Percentiles rank a stretch among this genome's conserved stretches.
These are phyloP conservation scores for Phytophthora hibernalis DNA, from an alignment of 352 stramenopile species.

Conservation along the genomic window DNA sequence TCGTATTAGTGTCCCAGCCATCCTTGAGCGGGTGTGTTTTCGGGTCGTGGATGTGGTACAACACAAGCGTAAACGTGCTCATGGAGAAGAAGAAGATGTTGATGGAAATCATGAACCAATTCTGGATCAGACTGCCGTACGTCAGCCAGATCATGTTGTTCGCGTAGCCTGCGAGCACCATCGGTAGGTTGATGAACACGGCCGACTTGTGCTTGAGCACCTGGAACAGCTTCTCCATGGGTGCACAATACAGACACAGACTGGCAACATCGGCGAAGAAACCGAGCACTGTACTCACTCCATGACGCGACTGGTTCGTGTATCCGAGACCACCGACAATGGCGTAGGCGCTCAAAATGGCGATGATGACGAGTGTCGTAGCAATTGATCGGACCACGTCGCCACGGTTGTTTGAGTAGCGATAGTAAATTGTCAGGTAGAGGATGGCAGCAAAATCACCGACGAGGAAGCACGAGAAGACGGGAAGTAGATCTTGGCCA, in stretches of 20 bases:
- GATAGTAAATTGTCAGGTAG: slow-evolving; percentile 66
- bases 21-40: slow-evolving; percentile 35
- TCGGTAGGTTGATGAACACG: slow-evolving; percentile 49
- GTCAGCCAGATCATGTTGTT: slow-evolving; percentile 65
- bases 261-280: slow-evolving; percentile 43
- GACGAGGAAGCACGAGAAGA: slow-evolving; percentile 51
- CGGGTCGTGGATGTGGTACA: slow-evolving; percentile 42
- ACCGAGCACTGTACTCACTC: slow-evolving; percentile 41
- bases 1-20: slow-evolving; percentile 24
- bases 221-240: slow-evolving; percentile 52
- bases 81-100: slow-evolving; percentile 48
- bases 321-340: slow-evolving; percentile 40
- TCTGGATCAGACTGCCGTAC: slow-evolving; percentile 44
- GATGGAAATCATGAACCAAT: slow-evolving; percentile 49
- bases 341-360: slow-evolving; percentile 43
- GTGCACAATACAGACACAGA: slow-evolving; percentile 48
- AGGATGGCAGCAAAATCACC: slow-evolving; percentile 44
- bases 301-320: slow-evolving; percentile 45
- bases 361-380: slow-evolving; percentile 22
- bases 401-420: slow-evolving; percentile 42
- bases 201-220: slow-evolving; percentile 55
- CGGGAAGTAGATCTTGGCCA: slow-evolving; percentile 55
- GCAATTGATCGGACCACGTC: slow-evolving; percentile 36
- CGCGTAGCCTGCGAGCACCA: slow-evolving; percentile 52
- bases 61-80: slow-evolving; percentile 35